Percentiles rank a stretch among this genome's conserved stretches.
Evolutionary conservation across 2,329 filamentous ascomycete species (phyloP).

Genomic region (Fusarium nematophilum): DNA sequence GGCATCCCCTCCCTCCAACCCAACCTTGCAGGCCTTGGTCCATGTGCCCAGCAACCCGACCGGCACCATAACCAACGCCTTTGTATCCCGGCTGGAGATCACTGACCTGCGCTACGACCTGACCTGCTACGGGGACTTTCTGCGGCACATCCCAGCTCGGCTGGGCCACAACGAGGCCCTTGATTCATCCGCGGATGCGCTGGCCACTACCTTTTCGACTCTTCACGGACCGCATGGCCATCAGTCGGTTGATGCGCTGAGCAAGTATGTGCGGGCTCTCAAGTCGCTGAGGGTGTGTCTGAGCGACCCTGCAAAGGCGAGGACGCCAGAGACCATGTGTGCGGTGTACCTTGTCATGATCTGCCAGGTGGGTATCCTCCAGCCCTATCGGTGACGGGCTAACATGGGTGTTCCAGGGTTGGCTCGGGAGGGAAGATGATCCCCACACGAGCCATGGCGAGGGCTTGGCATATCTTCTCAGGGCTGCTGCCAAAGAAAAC

Average conservation of each 20-base stretch:
- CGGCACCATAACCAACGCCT: slow-evolving; percentile 36
- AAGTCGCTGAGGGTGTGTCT: slow-evolving; percentile 43
- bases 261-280: slow-evolving; percentile 48
- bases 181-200: slow-evolving; percentile 51
- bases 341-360: slow-evolving; percentile 53
- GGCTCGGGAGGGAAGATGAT: slow-evolving; percentile 45
- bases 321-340: slow-evolving; percentile 49
- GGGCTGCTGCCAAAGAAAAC: slow-evolving; percentile 37
- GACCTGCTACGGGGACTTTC: slow-evolving; percentile 58
- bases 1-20: not conserved
- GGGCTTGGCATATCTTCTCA: slow-evolving; percentile 48
- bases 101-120: slow-evolving; percentile 60
- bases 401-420: slow-evolving; percentile 36
- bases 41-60: slow-evolving; percentile 47
- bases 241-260: slow-evolving; percentile 37
- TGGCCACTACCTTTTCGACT: slow-evolving; percentile 43
- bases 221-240: slow-evolving; percentile 31
- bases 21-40: not conserved
- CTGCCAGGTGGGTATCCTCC: slow-evolving; percentile 42
- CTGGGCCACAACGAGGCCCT: slow-evolving; percentile 59
- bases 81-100: slow-evolving; percentile 49
- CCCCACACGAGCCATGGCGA: slow-evolving; percentile 45
- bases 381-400: not conserved
- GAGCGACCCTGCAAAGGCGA: slow-evolving; percentile 41
- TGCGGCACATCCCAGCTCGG: slow-evolving; percentile 57